Base-by-base conservation (phyloP, 1,139 yeast genomes). In the Arxiozyma bovina region DNA sequence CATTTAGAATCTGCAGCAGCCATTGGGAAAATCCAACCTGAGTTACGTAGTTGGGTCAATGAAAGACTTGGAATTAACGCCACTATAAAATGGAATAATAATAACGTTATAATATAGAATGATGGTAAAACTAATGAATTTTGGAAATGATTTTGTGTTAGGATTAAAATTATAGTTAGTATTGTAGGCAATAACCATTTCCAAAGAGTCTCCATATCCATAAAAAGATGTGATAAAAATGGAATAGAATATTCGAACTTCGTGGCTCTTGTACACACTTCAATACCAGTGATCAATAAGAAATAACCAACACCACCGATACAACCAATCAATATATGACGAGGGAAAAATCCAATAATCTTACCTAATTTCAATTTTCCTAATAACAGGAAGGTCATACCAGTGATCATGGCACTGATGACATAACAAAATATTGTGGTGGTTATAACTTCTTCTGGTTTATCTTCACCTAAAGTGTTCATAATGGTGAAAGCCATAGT, bases 301-400 rank as follows among this genome's bases (percentile, higher is more conserved):
- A 93, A 93, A 72, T 87, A 91, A 1, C 99, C 99, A 50, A 93
- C 99, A 63, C 99, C 99, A 48, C 99, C 99, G 63, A 93, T 91
- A 69, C 98, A 93, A 1, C 99, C 99, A 30, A 93, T 95, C 46
- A 93, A 77, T 55, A 93, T 93, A 68, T 93, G 99, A 60, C 98
- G 77, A 0, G 99, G 99, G 74, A 93, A 93, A 68, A 90, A 93
- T 0, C 96, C 96, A 17, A 93, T 96, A 42, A 93, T 73, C 18
- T 87, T 79, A 3, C 99, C 99, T 46, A 93, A 73, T 57, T 77
- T 79, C 64, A 87, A 81, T 63, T 83, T 85, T 8, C 99, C 99
- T 48, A 93, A 75, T 1, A 77, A 51, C 62, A 80, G 83, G 65
- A 93, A 93, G 0, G 87, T 88, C 7, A 84, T 55, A 9, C 99